Conservation (phyloP, 768 basidiomycete species). For the Boletellus ananas region DNA sequence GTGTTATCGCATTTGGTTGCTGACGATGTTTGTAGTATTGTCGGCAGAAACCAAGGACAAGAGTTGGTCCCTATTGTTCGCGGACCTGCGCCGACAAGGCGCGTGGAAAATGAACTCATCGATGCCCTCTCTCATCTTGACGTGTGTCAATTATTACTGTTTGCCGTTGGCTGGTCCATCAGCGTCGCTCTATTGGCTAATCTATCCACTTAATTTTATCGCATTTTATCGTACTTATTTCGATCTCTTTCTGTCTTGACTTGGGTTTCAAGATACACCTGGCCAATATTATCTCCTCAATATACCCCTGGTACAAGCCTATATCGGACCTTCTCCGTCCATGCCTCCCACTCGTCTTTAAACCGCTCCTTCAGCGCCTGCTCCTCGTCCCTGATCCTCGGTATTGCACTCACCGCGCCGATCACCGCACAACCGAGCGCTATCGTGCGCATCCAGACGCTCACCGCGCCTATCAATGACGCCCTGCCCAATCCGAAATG, state of each 20-base stretch:
- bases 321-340: constrained; percentile 44
- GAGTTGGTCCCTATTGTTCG: constrained; percentile 22
- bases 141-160: not conserved
- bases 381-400: constrained; percentile 13
- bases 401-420: constrained; percentile 2
- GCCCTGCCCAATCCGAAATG: no score
- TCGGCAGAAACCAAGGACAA: constrained; percentile 14
- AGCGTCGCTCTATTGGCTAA: not conserved
- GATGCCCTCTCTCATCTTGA: not conserved
- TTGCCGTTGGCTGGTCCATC: constrained; percentile 6
- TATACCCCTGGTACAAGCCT: constrained; percentile 47
- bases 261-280: not conserved
- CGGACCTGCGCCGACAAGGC: constrained; percentile 22
- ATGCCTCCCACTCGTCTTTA: constrained; percentile 28
- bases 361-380: constrained; percentile 9
- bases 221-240: constrained; percentile 1
- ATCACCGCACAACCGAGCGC: constrained; percentile 10
- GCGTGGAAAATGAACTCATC: constrained; percentile 9
- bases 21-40: constrained; percentile 18
- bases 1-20: not conserved
- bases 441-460: constrained; percentile 5
- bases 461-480: no score
- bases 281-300: constrained; percentile 16
- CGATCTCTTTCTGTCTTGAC: not conserved
- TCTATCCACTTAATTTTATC: not conserved